Evolutionary conservation across 257 asterid species (phyloP).

Genomic region (Gardenia jasminoides): DNA sequence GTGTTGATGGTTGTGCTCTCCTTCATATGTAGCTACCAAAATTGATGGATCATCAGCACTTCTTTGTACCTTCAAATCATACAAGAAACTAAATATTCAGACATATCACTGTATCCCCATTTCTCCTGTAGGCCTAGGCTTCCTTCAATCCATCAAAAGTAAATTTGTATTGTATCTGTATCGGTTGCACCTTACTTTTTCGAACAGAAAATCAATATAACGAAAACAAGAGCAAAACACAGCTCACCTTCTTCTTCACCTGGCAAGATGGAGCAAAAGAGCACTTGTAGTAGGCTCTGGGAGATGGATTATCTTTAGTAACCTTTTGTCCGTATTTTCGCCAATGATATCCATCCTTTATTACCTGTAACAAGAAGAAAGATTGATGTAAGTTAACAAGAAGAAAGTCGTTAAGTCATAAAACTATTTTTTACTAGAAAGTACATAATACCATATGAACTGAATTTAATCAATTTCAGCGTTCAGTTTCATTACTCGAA

Average conservation of each 20-base stretch:
- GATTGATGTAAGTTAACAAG: too few species aligned
- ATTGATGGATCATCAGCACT: conserved; percentile 59
- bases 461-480: neutral
- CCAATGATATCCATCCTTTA: conserved; percentile 84
- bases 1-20: conserved; percentile 64
- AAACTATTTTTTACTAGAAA: neutral
- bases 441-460: neutral
- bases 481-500: neutral
- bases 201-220: too few species aligned
- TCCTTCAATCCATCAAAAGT: too few species aligned
- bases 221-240: neutral
- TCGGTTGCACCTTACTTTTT: neutral
- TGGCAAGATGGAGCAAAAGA: conserved; percentile 71
- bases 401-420: neutral
- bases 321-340: conserved; percentile 84
- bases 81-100: neutral
- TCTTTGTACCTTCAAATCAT: conserved; percentile 58
- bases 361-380: conserved; percentile 32
- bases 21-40: conserved; percentile 69
- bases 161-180: neutral
- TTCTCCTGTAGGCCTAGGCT: neutral
- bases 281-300: conserved; percentile 84
- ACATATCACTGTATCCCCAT: neutral
- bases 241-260: conserved; percentile 75
- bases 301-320: conserved; percentile 82